Base-by-base conservation (phyloP, 441 rosid genomes). In the Populus tomentosa region DNA sequence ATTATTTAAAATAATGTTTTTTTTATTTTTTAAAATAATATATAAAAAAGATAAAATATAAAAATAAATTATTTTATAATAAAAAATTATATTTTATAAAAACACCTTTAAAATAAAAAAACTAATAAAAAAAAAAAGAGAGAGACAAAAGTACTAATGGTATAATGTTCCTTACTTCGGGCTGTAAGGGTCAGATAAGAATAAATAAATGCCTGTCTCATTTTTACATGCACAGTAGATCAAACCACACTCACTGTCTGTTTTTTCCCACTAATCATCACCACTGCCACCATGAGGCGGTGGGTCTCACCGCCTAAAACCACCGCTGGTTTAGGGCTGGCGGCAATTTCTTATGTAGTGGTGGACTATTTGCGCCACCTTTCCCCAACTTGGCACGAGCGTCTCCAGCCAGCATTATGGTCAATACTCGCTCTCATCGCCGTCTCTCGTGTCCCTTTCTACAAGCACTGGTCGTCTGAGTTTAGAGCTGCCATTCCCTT, bases 401-500 rank as follows among this genome's bases (percentile, higher is more conserved):
- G 89, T 56, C 90, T 93, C 21, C 94, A 87, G 83, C 98, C 97
- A 11, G 81, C 83, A 21, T 95, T 93, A 11, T 95, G 98, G 98
- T 86, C 89, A 1, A 63, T 88, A 40, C 92, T 95, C 26, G 87
- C 89, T 63, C 76, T 93, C 14, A 74, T 85, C 72, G 97, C 92
- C 80, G 10, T 93, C 83, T 73, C 87, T 23, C 94, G 95, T 69
- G 88, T 90, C 65, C 98, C 94, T 28, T 90, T 76, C 83, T 93
- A 93, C 85, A 81, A 83, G 78, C 94, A 95, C 88, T 93, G 99
- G 98, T 83, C 90, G 28, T 77, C 89, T 16, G 99, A 95, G 87
- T 71, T 90, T 71, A 86, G 92, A 21, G 88, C 96, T 26, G 92
- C 86, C 11, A 26, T 91, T 16, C 94, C 98, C 10, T 95, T 93